phyloP scores from a whole-genome alignment of 352 stramenopile genomes.

The Phytophthora pistaciae region DNA sequence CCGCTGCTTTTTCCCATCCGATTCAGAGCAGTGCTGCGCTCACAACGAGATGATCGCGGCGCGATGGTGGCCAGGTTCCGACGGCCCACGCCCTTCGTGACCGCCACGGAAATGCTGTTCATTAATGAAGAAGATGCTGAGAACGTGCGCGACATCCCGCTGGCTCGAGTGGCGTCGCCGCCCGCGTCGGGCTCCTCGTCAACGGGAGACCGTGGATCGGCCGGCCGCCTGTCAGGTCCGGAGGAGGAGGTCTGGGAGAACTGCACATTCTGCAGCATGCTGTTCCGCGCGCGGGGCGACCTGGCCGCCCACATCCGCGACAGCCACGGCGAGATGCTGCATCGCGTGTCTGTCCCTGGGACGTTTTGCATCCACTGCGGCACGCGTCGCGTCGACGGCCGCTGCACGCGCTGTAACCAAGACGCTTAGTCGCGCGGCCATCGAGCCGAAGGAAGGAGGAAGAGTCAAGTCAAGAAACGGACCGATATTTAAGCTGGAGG shows the following conservation, averaged over 20 bases:
- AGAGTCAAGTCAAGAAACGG: slow-evolving; percentile 3
- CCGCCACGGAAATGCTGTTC: slow-evolving; percentile 59
- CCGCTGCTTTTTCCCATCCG: slow-evolving; percentile 71
- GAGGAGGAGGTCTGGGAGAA: slow-evolving; percentile 55
- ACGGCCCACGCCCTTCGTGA: slow-evolving; percentile 54
- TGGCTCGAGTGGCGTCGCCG: slow-evolving; percentile 43
- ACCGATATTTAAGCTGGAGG: slow-evolving; percentile 41
- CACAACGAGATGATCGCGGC: slow-evolving; percentile 41
- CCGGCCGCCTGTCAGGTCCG: slow-evolving; percentile 13
- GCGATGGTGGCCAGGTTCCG: slow-evolving; percentile 21
- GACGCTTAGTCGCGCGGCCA: slow-evolving; percentile 11
- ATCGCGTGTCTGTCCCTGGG: slow-evolving; percentile 54
- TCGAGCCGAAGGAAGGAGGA: neutral
- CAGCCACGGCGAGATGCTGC: slow-evolving; percentile 62
- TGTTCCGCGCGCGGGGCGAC: slow-evolving; percentile 47
- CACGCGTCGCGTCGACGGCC: slow-evolving; percentile 45
- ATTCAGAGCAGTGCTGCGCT: slow-evolving; percentile 54
- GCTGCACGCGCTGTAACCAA: slow-evolving; percentile 49
- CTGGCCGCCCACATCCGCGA: slow-evolving; percentile 67
- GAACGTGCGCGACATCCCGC: slow-evolving; percentile 41
- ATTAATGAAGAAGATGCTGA: slow-evolving; percentile 58
- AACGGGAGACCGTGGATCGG: slow-evolving; percentile 2
- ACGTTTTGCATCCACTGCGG: slow-evolving; percentile 65
- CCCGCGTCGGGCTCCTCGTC: slow-evolving; percentile 12
- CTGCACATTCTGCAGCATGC: slow-evolving; percentile 60